phyloP scores from a whole-genome alignment of 2,329 filamentous ascomycete species.

The Hypomyces perniciosus region DNA sequence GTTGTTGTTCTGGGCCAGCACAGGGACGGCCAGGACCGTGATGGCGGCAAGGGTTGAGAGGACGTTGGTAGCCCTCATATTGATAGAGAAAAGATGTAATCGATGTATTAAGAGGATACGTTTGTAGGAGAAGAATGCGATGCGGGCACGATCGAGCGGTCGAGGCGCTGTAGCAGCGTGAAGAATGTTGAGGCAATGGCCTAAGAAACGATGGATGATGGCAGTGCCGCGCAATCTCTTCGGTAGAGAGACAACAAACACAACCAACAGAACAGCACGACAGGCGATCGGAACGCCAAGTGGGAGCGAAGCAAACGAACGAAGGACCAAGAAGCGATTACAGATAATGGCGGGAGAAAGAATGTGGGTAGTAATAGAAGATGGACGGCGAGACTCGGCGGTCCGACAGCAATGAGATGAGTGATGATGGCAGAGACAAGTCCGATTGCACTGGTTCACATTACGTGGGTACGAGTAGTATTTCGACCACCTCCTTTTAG shows the following conservation, averaged over 20 bases:
- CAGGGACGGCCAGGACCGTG: slow-evolving; percentile 25
- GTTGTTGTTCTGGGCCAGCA: slow-evolving; percentile 26
- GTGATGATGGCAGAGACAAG: slow-evolving; percentile 3
- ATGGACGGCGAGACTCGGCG: neutral
- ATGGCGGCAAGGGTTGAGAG: slow-evolving; percentile 23
- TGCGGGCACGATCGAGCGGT: neutral
- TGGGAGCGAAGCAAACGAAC: neutral
- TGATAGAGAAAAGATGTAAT: neutral
- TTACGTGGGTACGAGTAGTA: neutral
- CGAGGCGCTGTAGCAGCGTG: neutral
- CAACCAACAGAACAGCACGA: neutral
- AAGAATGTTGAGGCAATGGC: neutral
- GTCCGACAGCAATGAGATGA: neutral
- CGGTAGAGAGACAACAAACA: no score
- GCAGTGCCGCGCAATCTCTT: no score
- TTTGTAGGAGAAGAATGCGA: neutral
- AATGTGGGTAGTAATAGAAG: neutral
- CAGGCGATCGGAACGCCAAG: neutral
- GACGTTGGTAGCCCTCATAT: slow-evolving; percentile 6
- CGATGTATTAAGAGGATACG: neutral
- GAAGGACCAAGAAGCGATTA: neutral
- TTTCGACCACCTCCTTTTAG: slow-evolving; percentile 8
- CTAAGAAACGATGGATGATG: neutral
- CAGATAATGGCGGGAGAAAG: slow-evolving; percentile 1
- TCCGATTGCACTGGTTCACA: neutral